Conservation (phyloP, 2,329 filamentous ascomycete genomes). For the Hymenoscyphus scutula region DNA sequence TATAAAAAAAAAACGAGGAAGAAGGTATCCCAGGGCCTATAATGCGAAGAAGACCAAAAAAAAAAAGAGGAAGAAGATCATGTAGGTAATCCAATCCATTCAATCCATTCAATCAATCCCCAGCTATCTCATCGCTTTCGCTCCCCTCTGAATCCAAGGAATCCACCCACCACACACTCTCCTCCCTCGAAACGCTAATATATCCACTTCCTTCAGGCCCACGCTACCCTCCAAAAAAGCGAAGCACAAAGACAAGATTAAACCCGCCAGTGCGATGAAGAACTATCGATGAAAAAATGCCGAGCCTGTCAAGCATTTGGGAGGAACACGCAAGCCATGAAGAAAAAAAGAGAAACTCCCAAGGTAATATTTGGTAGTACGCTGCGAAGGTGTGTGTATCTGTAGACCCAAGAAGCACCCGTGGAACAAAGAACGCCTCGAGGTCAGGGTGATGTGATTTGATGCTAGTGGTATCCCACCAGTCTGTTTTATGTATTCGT, state of each 20-base stretch:
- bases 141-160: too few relatives aligned
- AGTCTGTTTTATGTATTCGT: neutral
- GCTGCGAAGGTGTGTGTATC: neutral
- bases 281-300: neutral
- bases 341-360: neutral
- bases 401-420: neutral
- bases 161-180: too few relatives aligned
- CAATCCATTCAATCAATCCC: too few relatives aligned
- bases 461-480: neutral
- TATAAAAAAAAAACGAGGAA: too few relatives aligned
- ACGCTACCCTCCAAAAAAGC: too few relatives aligned
- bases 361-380: neutral
- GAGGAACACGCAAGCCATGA: neutral
- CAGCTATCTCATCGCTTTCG: too few relatives aligned
- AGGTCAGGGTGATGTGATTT: neutral
- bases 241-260: neutral
- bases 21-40: too few relatives aligned
- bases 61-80: too few relatives aligned
- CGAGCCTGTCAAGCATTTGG: neutral
- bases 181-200: too few relatives aligned
- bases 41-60: too few relatives aligned
- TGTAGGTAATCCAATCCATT: too few relatives aligned
- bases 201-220: too few relatives aligned
- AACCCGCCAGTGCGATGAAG: neutral
- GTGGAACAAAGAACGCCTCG: neutral